These are phyloP conservation scores for Picea abies DNA, from an alignment of 83 land plant genomes.

Conservation along the genomic window DNA sequence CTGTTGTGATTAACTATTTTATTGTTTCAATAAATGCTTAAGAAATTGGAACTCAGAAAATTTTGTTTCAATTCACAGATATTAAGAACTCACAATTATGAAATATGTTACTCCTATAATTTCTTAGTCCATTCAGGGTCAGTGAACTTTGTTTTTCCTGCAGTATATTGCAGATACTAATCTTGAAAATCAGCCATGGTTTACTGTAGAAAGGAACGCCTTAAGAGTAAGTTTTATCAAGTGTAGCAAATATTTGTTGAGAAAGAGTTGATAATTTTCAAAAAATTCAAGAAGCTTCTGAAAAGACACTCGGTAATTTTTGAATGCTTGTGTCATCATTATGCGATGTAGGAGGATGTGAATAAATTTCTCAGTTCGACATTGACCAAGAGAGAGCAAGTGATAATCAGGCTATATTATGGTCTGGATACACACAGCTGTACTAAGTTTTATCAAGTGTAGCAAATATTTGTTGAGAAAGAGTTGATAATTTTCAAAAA, in stretches of 20 bases:
- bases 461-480: background rate
- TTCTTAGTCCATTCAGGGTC: background rate
- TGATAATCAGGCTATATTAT: constrained; percentile 64
- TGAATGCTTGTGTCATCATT: background rate
- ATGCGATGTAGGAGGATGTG: constrained; percentile 55
- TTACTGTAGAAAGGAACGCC: constrained; percentile 35
- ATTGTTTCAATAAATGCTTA: background rate
- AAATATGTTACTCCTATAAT: background rate
- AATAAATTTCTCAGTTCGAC: constrained; percentile 44
- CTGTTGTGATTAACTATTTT: background rate
- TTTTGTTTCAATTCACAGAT: background rate
- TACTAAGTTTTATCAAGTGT: constrained; percentile 7
- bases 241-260: background rate
- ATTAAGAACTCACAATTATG: background rate
- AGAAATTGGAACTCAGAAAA: background rate
- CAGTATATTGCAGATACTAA: constrained; percentile 65
- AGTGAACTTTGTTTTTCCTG: constrained; percentile 14
- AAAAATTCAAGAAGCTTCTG: background rate
- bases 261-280: background rate
- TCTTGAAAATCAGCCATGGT: constrained; percentile 63
- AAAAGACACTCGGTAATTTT: background rate
- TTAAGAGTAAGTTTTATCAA: constrained; percentile 8
- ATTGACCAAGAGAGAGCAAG: constrained; percentile 52
- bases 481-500: background rate
- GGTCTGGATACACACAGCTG: constrained; percentile 49